Percentiles rank a stretch among this genome's conserved stretches.
Conservation (phyloP, 305 asterid genomes). For the Solanum aculeatissimum region DNA sequence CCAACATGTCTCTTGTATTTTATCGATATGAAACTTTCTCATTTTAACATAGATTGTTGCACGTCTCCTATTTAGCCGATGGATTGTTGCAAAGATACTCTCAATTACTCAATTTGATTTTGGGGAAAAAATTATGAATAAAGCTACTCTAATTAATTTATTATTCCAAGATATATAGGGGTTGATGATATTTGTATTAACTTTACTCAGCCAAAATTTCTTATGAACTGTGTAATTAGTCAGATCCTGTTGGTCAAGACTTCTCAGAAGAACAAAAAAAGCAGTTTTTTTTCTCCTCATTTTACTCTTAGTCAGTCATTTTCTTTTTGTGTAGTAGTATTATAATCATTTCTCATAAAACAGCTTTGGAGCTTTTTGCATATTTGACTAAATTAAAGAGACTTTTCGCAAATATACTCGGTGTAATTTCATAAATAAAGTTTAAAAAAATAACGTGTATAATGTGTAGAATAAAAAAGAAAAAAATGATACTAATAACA, state of each 20-base stretch:
- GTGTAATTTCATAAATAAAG: fast-evolving
- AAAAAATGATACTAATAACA: too few relatives aligned
- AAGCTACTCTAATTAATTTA: slow-evolving; percentile 7
- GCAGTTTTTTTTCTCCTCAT: slow-evolving; percentile 9
- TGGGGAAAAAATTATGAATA: background rate
- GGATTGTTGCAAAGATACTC: too few relatives aligned
- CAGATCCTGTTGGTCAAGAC: slow-evolving; percentile 27
- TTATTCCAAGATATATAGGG: slow-evolving; percentile 32
- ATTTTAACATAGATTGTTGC: too few relatives aligned
- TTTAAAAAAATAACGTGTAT: fast-evolving
- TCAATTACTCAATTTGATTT: too few relatives aligned
- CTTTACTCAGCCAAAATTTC: slow-evolving; percentile 32
- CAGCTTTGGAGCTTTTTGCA: slow-evolving; percentile 1
- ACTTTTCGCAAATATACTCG: background rate
- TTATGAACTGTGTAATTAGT: slow-evolving; percentile 39
- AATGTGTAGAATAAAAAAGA: too few relatives aligned
- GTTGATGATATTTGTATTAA: slow-evolving; percentile 38
- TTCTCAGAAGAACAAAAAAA: slow-evolving; percentile 4
- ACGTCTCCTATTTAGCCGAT: too few relatives aligned
- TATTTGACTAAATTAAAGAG: background rate
- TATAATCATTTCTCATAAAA: background rate
- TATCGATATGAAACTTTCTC: too few relatives aligned
- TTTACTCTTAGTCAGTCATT: background rate
- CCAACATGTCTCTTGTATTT: too few relatives aligned
- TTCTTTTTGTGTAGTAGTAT: background rate